Percentiles rank a stretch among this genome's conserved stretches.
Conservation (phyloP, 2,329 filamentous ascomycete genomes). For the Verticillium isaacii region DNA sequence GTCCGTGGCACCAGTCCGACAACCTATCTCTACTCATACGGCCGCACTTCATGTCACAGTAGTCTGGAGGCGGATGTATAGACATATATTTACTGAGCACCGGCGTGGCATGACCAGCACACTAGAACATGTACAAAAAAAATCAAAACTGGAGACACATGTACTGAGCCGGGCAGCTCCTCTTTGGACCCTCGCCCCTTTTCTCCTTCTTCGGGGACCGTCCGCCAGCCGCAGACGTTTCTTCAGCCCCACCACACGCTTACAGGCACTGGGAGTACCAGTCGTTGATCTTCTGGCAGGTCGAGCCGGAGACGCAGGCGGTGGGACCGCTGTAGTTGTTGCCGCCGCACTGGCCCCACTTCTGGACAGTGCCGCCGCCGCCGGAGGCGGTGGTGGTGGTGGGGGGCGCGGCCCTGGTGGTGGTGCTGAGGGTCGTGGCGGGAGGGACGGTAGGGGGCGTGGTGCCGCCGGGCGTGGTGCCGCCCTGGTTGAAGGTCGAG, state of each 20-base stretch:
- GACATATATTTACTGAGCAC: slow-evolving; percentile 8
- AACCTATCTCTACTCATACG: no score
- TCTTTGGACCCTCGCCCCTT: slow-evolving; percentile 3
- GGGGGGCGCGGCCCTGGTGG: slow-evolving; percentile 7
- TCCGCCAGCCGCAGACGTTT: background rate
- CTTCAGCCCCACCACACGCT: slow-evolving; percentile 1
- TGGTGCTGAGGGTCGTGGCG: slow-evolving; percentile 6
- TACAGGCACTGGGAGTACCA: slow-evolving; percentile 39
- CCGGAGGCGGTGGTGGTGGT: slow-evolving; percentile 8
- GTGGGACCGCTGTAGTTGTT: slow-evolving; percentile 28
- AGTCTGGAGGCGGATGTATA: slow-evolving; percentile 6
- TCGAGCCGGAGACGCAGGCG: slow-evolving; percentile 26
- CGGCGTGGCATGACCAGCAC: slow-evolving; percentile 1
- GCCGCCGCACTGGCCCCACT: slow-evolving; percentile 34
- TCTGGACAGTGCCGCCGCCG: slow-evolving; percentile 14
- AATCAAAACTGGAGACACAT: slow-evolving; percentile 1
- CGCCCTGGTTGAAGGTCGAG: slow-evolving; percentile 37
- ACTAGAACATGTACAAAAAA: slow-evolving; percentile 1
- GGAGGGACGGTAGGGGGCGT: background rate
- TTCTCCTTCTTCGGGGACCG: background rate
- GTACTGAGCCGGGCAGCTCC: background rate
- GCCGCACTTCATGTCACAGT: background rate
- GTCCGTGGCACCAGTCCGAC: no score
- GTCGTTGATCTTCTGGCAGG: slow-evolving; percentile 31
- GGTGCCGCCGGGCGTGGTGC: slow-evolving; percentile 4